Evolutionary conservation across 257 asterid genomes (phyloP).

Genomic region (Paulownia fortunei): DNA sequence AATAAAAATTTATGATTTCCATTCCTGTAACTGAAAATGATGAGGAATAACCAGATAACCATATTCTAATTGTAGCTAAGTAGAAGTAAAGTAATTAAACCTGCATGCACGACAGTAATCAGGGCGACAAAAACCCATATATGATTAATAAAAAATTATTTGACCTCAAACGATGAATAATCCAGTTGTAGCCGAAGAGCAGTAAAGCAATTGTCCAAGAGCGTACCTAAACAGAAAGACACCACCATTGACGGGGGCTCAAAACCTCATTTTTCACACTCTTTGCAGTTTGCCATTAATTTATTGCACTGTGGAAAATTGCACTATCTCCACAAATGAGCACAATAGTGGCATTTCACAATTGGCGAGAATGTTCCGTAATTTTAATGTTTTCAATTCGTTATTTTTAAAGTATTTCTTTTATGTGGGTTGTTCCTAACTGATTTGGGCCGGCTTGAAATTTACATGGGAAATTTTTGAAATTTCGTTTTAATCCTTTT

Average conservation of each 20-base stretch:
- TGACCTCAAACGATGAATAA: slow-evolving; percentile 21
- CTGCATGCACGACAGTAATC: slow-evolving; percentile 32
- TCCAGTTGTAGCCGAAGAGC: neutral
- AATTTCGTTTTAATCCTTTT: no score
- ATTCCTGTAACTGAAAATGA: neutral
- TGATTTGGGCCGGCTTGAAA: neutral
- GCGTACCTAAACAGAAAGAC: slow-evolving; percentile 1
- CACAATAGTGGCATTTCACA: slow-evolving; percentile 20
- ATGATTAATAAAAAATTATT: neutral
- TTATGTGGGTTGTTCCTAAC: neutral
- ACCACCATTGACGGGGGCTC: slow-evolving; percentile 27
- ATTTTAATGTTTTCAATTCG: neutral
- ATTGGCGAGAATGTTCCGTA: neutral
- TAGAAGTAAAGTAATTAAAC: slow-evolving; percentile 12
- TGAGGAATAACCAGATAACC: neutral
- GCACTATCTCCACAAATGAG: neutral
- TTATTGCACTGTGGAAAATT: no score
- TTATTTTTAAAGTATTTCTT: no score
- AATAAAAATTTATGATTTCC: slow-evolving; percentile 1
- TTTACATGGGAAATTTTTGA: no score
- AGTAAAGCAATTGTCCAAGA: neutral
- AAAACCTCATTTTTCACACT: slow-evolving; percentile 12
- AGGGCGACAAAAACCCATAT: neutral
- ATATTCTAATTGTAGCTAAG: slow-evolving; percentile 11
- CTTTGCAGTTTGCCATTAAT: neutral